Conservation (phyloP, 2,329 filamentous ascomycete genomes). For the Arachnomyces sp. region DNA sequence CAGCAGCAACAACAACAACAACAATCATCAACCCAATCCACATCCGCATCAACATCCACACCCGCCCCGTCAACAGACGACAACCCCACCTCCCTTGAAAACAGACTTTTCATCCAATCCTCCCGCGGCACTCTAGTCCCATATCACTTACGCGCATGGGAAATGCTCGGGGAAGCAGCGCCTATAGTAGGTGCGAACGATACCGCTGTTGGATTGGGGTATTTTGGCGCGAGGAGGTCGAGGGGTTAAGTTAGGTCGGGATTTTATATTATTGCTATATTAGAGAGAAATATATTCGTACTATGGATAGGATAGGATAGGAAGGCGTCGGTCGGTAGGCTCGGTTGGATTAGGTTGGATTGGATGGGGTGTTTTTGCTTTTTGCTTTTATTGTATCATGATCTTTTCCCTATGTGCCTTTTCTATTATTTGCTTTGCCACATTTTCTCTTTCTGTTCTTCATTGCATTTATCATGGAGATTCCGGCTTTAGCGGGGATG, state of each 20-base stretch:
- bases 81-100: constrained; percentile 19
- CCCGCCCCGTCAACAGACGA: constrained; percentile 15
- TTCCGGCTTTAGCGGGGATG: too few relatives aligned
- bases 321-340: too few relatives aligned
- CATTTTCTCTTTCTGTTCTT: not conserved
- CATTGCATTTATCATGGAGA: too few relatives aligned
- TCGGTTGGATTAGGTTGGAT: too few relatives aligned
- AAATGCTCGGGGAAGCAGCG: constrained; percentile 39
- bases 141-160: constrained; percentile 35
- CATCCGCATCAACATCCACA: constrained; percentile 7
- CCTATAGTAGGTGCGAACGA: constrained; percentile 39
- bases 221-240: constrained; percentile 35
- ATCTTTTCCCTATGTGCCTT: not conserved
- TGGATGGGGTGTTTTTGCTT: constrained; percentile 1
- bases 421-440: not conserved
- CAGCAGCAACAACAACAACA: constrained; percentile 19
- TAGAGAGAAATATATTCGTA: not conserved
- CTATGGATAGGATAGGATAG: too few relatives aligned
- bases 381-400: not conserved
- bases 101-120: constrained; percentile 31
- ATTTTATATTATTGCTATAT: too few relatives aligned
- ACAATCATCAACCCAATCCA: constrained; percentile 13
- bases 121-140: constrained; percentile 25
- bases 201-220: constrained; percentile 35
- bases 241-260: constrained; percentile 12